Base-by-base conservation (phyloP, 768 basidiomycete species). In the Psilocybe tampanensis region DNA sequence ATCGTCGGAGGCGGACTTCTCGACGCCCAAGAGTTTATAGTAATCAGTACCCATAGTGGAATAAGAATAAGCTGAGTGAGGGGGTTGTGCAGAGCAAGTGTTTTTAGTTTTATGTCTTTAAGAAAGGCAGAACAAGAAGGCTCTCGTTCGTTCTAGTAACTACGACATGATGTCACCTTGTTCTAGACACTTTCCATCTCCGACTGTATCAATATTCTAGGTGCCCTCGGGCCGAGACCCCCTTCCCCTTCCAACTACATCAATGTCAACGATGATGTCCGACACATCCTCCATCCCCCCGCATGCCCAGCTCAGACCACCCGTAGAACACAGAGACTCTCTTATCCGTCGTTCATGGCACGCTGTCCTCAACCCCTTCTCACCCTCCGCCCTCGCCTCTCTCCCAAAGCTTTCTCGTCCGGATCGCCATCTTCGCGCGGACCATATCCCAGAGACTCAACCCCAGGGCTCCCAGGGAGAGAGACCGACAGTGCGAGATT, bases 1-100 rank as follows among this genome's bases (percentile, higher is more conserved):
- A 66, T 95, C 92, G 8, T 94, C 93, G 1, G 72, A 72, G 42
- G 95, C 96, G 42, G 76, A 74, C 72, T 84, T 90, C 63, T 76
- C 72, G 52, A 98, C 69, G 60, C 90, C 94, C 21, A 98, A 80
- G 1, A 85, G 73, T 65, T 87, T 84, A 85, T 98, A 98, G 76
- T 95, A 98, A 78, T 96, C 92, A 66, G 80, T 78, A 60, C 90
- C 92, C 90, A 92, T 93, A 42, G 57, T 74, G 44, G 15, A 23
- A 47, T 8, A 41, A 44, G 43, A 43, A 39, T 21, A 52, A 9
- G 33, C 34, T 42, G 56, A 47, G 19, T 32, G 59, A 32, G 49
- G 33, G 41, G 39, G 54, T 39, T 32, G 58, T 24, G 43, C 56
- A 44, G 60, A 55, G 50, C 29, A 48, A 36, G 52, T 51, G 52